A percentile compares a stretch with the other conserved stretches of the same genome.
phyloP scores from a whole-genome alignment of 2,329 filamentous ascomycete genomes.

The Aspergillus hiratsukae region DNA sequence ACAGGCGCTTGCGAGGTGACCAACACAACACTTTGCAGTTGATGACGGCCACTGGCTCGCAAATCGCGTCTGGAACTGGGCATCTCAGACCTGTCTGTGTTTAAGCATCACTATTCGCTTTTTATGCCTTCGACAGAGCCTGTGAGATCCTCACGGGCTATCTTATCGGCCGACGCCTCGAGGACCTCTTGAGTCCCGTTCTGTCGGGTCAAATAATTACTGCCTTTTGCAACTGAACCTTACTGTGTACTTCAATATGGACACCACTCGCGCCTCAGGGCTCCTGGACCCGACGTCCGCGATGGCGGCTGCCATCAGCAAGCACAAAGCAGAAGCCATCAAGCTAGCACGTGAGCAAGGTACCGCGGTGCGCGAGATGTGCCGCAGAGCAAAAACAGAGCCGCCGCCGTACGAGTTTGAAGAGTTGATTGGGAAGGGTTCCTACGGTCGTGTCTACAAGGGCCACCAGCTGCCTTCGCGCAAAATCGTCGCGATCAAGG shows the following conservation, averaged over 20 bases:
- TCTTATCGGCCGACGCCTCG: not conserved
- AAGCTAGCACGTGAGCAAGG: constrained; percentile 44
- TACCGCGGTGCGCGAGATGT: constrained; percentile 43
- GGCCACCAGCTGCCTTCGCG: constrained; percentile 38
- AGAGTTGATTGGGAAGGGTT: constrained; percentile 49
- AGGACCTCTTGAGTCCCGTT: not conserved
- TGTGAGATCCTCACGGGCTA: not conserved
- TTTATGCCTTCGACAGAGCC: not conserved
- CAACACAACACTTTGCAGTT: not conserved
- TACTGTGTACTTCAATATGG: constrained; percentile 12
- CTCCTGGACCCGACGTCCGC: constrained; percentile 41
- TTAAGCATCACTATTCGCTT: not conserved
- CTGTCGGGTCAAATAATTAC: not conserved
- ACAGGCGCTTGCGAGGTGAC: not conserved
- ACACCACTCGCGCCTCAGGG: constrained; percentile 23
- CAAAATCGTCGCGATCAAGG: constrained; percentile 48
- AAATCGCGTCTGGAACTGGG: not conserved
- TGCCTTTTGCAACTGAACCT: not conserved
- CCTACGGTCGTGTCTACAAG: constrained; percentile 50
- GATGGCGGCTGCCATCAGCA: constrained; percentile 41
- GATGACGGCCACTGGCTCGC: not conserved
- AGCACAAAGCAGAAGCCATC: constrained; percentile 46
- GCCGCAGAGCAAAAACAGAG: constrained; percentile 41
- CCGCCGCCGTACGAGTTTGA: constrained; percentile 47
- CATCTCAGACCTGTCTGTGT: not conserved